These are phyloP conservation scores for Fusarium neocosmosporiellum DNA, from an alignment of 2,329 filamentous ascomycete genomes.

Conservation along the genomic window DNA sequence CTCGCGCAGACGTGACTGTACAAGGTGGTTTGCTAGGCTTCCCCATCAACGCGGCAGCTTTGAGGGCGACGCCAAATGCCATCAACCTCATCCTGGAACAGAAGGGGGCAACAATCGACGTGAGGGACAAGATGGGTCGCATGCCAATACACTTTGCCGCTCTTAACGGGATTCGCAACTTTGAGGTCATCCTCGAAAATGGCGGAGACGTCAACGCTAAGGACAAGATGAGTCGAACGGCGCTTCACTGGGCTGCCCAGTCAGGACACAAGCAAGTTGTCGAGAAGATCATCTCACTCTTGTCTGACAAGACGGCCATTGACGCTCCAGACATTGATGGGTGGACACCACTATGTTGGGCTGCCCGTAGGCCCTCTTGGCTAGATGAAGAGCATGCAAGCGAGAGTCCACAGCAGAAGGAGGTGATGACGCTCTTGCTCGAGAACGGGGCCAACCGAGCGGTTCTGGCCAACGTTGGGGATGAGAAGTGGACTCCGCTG, in stretches of 20 bases:
- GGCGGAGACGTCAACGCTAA: background rate
- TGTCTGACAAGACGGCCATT: background rate
- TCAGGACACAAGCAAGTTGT: background rate
- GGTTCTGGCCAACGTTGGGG: background rate
- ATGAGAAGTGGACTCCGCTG: background rate
- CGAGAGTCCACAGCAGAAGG: background rate
- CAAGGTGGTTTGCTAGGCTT: background rate
- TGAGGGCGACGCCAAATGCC: accelerated
- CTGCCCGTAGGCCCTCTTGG: background rate
- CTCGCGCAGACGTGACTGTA: background rate
- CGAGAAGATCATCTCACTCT: background rate
- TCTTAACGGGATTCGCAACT: background rate
- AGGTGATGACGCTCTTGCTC: background rate
- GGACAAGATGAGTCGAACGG: background rate
- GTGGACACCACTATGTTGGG: conserved; percentile 22
- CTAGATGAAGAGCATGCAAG: background rate
- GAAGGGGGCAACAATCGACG: accelerated
- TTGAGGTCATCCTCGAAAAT: background rate
- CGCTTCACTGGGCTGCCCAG: conserved; percentile 7
- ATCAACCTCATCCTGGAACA: background rate
- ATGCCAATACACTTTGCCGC: conserved; percentile 18
- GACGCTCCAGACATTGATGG: conserved; percentile 12
- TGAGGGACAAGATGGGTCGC: background rate
- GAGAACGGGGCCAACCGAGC: conserved; percentile 1
- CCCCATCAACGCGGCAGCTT: background rate